These are phyloP conservation scores for Saturnispora gosingensis DNA, from an alignment of 805 yeast species.

Conservation along the genomic window DNA sequence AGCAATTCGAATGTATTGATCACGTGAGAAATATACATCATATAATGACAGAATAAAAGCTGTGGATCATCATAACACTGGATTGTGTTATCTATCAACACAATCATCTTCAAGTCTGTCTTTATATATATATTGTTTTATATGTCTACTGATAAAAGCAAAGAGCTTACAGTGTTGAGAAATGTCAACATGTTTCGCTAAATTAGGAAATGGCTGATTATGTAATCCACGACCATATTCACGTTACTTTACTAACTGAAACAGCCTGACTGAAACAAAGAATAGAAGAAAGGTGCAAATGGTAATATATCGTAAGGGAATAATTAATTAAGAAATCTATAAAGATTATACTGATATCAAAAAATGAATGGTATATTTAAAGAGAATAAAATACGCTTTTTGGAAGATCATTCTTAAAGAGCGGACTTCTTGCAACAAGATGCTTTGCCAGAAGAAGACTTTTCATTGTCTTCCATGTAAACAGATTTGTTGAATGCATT, in stretches of 20 bases:
- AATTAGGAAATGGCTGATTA: not conserved
- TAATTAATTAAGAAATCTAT: not conserved
- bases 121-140: not conserved
- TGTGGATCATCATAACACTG: conserved; percentile 10
- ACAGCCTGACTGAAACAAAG: no score
- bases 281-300: no score
- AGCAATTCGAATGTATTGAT: conserved; percentile 5
- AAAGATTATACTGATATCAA: not conserved
- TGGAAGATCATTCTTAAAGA: conserved; percentile 1
- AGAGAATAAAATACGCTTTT: not conserved
- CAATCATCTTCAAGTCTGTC: not conserved
- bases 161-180: not conserved
- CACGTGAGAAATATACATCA: conserved; percentile 8
- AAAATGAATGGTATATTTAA: not conserved
- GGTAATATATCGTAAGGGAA: not conserved
- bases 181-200: not conserved
- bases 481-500: conserved; percentile 59
- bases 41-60: conserved; percentile 9
- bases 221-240: not conserved
- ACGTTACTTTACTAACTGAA: not conserved
- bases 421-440: conserved; percentile 26
- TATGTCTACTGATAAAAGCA: not conserved
- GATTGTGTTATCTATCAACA: conserved; percentile 2
- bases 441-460: conserved; percentile 14
- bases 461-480: conserved; percentile 23